Evolutionary conservation across 2,329 filamentous ascomycete genomes (phyloP).

Genomic region (Fusarium subglutinans): DNA sequence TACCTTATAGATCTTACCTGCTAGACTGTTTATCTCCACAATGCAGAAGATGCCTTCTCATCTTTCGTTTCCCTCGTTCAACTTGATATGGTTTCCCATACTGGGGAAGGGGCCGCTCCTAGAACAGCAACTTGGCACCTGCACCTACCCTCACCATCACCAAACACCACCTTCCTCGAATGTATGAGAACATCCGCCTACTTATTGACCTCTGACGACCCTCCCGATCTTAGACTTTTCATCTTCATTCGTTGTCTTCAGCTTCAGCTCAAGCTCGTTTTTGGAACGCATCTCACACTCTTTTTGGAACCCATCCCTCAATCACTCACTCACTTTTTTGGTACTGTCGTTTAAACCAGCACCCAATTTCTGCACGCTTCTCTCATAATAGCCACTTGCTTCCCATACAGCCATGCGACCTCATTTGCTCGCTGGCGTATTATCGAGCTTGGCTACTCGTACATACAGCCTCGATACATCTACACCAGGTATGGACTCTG

Average conservation of each 20-base stretch:
- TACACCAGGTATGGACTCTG: constrained; percentile 17
- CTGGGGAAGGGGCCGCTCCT: neutral
- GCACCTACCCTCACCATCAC: neutral
- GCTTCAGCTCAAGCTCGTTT: constrained; percentile 38
- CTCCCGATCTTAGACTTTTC: neutral
- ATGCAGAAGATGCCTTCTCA: neutral
- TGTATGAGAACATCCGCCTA: neutral
- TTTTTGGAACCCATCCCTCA: constrained; percentile 46
- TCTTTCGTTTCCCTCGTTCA: neutral
- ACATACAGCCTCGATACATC: neutral
- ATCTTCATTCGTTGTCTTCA: constrained; percentile 31
- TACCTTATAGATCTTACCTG: neutral
- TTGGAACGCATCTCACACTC: constrained; percentile 40
- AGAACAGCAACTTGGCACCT: neutral
- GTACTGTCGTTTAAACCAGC: constrained; percentile 46
- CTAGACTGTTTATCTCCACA: neutral
- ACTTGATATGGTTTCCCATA: neutral
- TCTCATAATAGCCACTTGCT: constrained; percentile 22
- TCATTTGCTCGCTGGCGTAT: constrained; percentile 3
- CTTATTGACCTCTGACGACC: neutral
- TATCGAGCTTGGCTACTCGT: constrained; percentile 17
- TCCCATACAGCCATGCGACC: constrained; percentile 37
- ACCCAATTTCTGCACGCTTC: constrained; percentile 8
- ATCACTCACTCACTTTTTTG: constrained; percentile 43
- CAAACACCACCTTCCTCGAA: neutral